A percentile compares a stretch with the other conserved stretches of the same genome.
Conservation (phyloP, 75 land plant species). For the Adiantum capillusveneris region DNA sequence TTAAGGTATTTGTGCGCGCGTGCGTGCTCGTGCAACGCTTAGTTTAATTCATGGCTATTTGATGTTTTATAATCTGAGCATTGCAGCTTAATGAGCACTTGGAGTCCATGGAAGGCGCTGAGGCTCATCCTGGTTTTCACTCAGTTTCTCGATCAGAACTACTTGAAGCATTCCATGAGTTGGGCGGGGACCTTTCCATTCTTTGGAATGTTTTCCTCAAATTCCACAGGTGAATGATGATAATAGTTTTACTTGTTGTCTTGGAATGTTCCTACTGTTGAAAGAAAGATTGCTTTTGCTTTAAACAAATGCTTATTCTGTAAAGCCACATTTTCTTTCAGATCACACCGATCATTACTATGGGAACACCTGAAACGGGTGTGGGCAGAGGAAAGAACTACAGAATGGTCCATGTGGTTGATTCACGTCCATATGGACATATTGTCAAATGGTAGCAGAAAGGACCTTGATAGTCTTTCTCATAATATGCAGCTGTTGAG, state of each 20-base stretch:
- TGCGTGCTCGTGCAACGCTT: too few relatives aligned
- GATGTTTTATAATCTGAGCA: too few relatives aligned
- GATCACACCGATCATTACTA: conserved; percentile 41
- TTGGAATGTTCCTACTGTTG: too few relatives aligned
- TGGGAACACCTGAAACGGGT: conserved; percentile 39
- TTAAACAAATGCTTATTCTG: too few relatives aligned
- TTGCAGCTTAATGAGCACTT: neutral
- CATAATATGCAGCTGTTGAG: conserved; percentile 4
- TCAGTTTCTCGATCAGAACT: conserved; percentile 33
- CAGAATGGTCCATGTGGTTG: conserved; percentile 92
- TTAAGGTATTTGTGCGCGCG: too few relatives aligned
- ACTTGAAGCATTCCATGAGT: conserved; percentile 15
- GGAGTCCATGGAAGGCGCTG: neutral
- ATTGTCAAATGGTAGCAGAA: conserved; percentile 13
- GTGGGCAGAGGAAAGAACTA: conserved; percentile 61
- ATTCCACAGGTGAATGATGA: conserved; percentile 53
- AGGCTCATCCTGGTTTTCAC: neutral
- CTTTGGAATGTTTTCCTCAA: conserved; percentile 64
- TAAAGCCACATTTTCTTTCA: conserved; percentile 17
- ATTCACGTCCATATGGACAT: conserved; percentile 57
- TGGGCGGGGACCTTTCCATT: conserved; percentile 45
- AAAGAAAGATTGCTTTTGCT: too few relatives aligned
- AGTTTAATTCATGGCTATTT: too few relatives aligned
- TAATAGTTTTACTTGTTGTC: neutral
- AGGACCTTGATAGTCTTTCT: conserved; percentile 3